These are phyloP conservation scores for Dichomitus squalens DNA, from an alignment of 1,284 basidiomycete species.

Conservation along the genomic window DNA sequence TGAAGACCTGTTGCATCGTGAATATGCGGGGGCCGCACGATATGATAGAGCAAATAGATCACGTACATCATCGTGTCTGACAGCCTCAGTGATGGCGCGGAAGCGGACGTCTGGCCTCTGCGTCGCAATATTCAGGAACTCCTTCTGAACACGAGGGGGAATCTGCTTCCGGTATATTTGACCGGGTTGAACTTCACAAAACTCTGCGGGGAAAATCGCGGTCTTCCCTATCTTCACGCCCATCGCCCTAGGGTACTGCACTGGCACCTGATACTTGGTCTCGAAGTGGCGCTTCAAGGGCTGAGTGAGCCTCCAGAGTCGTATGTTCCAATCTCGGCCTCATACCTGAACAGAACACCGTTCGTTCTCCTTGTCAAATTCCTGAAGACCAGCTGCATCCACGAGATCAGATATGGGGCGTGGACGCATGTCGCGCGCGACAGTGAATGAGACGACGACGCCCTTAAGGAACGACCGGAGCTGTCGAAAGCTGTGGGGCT, in stretches of 20 bases:
- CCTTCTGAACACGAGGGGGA: constrained; percentile 33
- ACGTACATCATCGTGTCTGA: constrained; percentile 3
- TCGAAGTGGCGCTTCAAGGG: constrained; percentile 4
- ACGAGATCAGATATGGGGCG: constrained; percentile 7
- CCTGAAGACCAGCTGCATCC: neutral
- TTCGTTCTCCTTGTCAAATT: constrained; percentile 11
- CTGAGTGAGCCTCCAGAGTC: neutral
- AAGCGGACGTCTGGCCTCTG: constrained; percentile 6
- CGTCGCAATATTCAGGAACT: constrained; percentile 5
- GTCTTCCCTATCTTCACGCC: constrained; percentile 8
- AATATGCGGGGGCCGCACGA: too few species aligned
- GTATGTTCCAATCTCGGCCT: neutral
- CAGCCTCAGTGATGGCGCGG: neutral
- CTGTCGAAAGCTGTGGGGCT: neutral
- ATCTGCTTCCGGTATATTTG: constrained; percentile 49
- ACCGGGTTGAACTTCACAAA: constrained; percentile 42
- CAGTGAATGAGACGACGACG: neutral
- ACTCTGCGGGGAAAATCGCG: constrained; percentile 45
- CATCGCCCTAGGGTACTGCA: neutral
- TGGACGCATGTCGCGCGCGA: neutral
- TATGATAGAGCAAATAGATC: neutral
- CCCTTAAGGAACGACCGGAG: constrained; percentile 11
- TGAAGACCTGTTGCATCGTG: constrained; percentile 22
- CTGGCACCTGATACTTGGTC: neutral
- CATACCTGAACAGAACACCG: constrained; percentile 4